A percentile compares a stretch with the other conserved stretches of the same genome.
Conservation (phyloP, 768 basidiomycete species). For the Naematelia aurantialba region DNA sequence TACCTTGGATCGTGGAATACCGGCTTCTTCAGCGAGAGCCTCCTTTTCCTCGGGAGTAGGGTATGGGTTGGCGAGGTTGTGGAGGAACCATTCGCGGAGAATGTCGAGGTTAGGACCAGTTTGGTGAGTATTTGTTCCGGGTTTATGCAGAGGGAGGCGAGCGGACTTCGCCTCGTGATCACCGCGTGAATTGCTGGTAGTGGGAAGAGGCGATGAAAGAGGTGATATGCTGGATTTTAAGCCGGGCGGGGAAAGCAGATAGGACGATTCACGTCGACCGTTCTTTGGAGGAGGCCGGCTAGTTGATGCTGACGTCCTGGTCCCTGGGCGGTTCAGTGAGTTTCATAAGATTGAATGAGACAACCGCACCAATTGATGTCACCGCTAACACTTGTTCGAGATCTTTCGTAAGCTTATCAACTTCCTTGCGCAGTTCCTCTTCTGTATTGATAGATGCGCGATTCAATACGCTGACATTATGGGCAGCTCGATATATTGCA, state of each 20-base stretch:
- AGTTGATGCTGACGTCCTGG: too few species aligned
- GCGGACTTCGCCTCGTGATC: neutral
- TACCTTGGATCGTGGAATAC: slow-evolving; percentile 25
- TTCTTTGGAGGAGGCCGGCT: too few species aligned
- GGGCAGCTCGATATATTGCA: neutral
- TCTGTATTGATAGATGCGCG: neutral
- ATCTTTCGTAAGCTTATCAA: neutral
- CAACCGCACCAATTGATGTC: too few species aligned
- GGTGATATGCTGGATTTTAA: neutral
- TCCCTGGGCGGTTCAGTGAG: too few species aligned
- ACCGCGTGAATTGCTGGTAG: neutral
- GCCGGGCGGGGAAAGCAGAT: neutral
- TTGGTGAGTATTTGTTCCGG: neutral
- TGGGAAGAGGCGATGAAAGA: neutral
- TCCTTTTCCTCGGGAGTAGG: slow-evolving; percentile 26
- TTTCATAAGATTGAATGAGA: too few species aligned
- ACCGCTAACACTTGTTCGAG: too few species aligned
- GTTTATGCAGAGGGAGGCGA: neutral
- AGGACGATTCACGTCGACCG: neutral
- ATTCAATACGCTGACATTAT: neutral
- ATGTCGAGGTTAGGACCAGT: slow-evolving; percentile 10
- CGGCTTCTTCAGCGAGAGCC: slow-evolving; percentile 16
- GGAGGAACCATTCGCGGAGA: slow-evolving; percentile 39
- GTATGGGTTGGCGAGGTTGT: slow-evolving; percentile 33
- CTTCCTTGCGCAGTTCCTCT: neutral